A percentile compares a stretch with the other conserved stretches of the same genome.
phyloP scores from a whole-genome alignment of 169 alveolate genomes.

The Plasmodium cynomolgi region DNA sequence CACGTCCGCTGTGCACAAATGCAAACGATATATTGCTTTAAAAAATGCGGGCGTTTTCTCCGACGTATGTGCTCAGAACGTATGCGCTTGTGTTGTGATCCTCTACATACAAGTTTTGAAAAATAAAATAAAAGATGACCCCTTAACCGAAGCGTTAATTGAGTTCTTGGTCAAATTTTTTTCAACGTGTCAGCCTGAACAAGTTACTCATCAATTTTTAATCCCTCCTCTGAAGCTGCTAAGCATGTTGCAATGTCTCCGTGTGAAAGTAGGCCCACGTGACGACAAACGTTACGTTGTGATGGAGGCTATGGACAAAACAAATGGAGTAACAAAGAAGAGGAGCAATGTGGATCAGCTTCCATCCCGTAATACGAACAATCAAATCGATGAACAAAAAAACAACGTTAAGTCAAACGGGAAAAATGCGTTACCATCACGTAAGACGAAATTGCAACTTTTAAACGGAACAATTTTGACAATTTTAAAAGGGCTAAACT shows the following conservation, averaged over 20 bases:
- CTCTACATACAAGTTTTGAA: slow-evolving; percentile 11
- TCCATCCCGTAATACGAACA: neutral
- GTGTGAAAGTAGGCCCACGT: neutral
- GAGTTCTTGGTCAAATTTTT: neutral
- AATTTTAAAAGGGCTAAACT: neutral
- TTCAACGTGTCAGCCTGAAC: neutral
- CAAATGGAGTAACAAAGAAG: neutral
- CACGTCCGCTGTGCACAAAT: slow-evolving; percentile 31
- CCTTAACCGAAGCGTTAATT: neutral
- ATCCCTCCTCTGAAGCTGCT: slow-evolving; percentile 8
- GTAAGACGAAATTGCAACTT: neutral
- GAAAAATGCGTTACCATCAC: neutral
- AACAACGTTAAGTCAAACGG: neutral
- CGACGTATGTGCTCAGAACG: neutral
- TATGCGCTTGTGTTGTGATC: neutral
- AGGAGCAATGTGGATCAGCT: neutral
- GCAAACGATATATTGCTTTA: neutral
- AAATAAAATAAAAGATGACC: slow-evolving; percentile 24
- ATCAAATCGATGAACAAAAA: neutral
- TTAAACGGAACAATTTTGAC: neutral
- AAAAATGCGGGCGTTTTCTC: neutral
- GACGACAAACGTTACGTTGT: neutral
- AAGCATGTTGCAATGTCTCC: neutral
- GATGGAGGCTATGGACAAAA: neutral
- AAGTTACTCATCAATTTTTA: neutral